phyloP scores from a whole-genome alignment of 768 basidiomycete genomes.

The Rhizopogon rudus region DNA sequence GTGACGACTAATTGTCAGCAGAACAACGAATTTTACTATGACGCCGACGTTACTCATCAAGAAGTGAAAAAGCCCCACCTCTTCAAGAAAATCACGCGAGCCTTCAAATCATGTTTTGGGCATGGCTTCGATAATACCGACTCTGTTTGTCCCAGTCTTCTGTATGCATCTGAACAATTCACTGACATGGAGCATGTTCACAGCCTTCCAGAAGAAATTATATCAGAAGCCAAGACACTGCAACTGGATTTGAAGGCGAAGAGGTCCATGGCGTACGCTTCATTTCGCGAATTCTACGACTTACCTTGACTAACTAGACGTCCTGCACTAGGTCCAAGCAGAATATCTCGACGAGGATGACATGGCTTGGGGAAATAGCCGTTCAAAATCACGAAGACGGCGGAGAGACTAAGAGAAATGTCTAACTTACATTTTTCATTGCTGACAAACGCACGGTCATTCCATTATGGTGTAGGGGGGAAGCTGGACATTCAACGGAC shows the following conservation, averaged over 20 bases:
- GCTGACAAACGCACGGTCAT: background rate
- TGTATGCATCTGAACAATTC: background rate
- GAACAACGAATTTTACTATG: conserved; percentile 1
- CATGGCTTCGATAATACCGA: conserved; percentile 8
- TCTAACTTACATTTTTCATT: no score
- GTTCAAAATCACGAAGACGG: conserved; percentile 1
- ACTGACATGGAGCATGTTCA: background rate
- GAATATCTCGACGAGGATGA: conserved; percentile 22
- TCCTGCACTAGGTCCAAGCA: conserved; percentile 11
- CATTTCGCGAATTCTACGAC: background rate
- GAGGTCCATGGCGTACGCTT: conserved; percentile 16
- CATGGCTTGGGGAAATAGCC: conserved; percentile 20
- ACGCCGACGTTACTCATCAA: background rate
- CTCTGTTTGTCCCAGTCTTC: conserved; percentile 6
- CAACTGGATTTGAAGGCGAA: conserved; percentile 13
- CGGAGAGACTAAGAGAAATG: background rate
- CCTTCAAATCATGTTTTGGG: conserved; percentile 19
- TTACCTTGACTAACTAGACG: background rate
- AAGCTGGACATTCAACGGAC: background rate
- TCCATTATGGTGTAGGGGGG: no score
- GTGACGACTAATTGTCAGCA: conserved; percentile 3
- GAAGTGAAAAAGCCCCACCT: conserved; percentile 4
- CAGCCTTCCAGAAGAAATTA: conserved; percentile 15
- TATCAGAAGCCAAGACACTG: conserved; percentile 5
- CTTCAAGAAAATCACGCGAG: conserved; percentile 4